phyloP scores from a whole-genome alignment of 768 basidiomycete species.

The Rhodosporidiobolus odoratus region DNA sequence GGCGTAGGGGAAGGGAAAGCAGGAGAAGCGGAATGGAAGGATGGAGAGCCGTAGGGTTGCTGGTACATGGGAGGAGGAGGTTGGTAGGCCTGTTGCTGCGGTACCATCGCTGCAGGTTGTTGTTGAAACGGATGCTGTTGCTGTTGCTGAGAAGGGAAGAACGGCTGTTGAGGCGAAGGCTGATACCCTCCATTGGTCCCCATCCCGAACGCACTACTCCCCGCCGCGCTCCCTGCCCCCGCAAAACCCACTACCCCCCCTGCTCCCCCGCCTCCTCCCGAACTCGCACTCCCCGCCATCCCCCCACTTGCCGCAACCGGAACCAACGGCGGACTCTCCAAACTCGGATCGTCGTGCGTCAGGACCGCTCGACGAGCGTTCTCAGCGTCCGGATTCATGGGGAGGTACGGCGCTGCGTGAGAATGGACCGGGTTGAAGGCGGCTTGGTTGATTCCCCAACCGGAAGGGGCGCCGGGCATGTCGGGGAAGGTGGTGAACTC shows the following conservation, averaged over 20 bases:
- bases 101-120: no score
- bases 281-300: not conserved
- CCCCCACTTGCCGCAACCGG: not conserved
- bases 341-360: not conserved
- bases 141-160: not conserved
- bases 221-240: not conserved
- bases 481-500: constrained; percentile 10
- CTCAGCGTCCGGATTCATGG: constrained; percentile 19
- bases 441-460: not conserved
- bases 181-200: no score
- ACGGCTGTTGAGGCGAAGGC: no score
- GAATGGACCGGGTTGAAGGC: constrained; percentile 6
- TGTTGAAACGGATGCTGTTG: no score
- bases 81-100: not conserved
- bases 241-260: not conserved
- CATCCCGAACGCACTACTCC: no score
- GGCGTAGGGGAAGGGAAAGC: not conserved
- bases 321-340: constrained; percentile 20
- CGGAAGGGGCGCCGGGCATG: not conserved
- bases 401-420: constrained; percentile 18
- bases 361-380: not conserved
- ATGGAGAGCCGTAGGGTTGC: not conserved
- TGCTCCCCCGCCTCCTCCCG: not conserved
- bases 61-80: not conserved
- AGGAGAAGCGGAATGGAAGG: not conserved